Base-by-base conservation (phyloP, 2,329 filamentous ascomycete genomes). In the Neocatenulostroma microsporum region DNA sequence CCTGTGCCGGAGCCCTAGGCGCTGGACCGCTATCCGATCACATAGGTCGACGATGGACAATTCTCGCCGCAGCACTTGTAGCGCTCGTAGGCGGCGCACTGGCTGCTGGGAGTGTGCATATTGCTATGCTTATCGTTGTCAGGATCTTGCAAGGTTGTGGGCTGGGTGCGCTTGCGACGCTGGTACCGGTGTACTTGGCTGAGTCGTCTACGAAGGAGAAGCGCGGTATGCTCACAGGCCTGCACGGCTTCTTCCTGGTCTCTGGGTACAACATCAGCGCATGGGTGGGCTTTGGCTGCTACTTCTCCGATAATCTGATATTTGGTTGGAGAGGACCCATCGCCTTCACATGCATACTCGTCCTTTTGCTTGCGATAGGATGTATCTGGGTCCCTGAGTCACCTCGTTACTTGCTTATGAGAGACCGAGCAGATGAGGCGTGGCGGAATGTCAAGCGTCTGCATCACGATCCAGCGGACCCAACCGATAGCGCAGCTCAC, bases 181-280 rank as follows among this genome's bases (percentile, higher is more conserved):
- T 37, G 19, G 32, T 29, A 9, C 36, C 36, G 9, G 36, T 37
- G 6, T 37, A 37, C 21, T 29, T 37, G n/a, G 28, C 29, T 21
- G 36, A 37, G 28, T 5, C 27, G 17, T 37, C 36, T 5, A 37
- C 36, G 4, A 30, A 30, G 27, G 29, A 24, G 21, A 37, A 37
- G 28, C 7, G 36, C 9, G 36, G 36, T 13, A 37, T 37, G 36
- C 21, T 37, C 9, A 37, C 36, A 3, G 36, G 36, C 7, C 15
- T 37, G 19, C 36, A 37, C 21, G 36, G 36, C 7, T 37, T 37
- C 29, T 37, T 37, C 19, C 28, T 37, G 7, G 36, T 37, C 29
- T 30, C 19, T 11, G 36, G 36, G 5, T 37, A 37, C 17, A 37
- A 37, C 20, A 32, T 32, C 27, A 37, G 36, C 13, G 28, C 36